Evolutionary conservation across 2,329 filamentous ascomycete genomes (phyloP), one percentile per base, ranked within the genome.

Genomic region (Aspergillus sp.): DNA sequence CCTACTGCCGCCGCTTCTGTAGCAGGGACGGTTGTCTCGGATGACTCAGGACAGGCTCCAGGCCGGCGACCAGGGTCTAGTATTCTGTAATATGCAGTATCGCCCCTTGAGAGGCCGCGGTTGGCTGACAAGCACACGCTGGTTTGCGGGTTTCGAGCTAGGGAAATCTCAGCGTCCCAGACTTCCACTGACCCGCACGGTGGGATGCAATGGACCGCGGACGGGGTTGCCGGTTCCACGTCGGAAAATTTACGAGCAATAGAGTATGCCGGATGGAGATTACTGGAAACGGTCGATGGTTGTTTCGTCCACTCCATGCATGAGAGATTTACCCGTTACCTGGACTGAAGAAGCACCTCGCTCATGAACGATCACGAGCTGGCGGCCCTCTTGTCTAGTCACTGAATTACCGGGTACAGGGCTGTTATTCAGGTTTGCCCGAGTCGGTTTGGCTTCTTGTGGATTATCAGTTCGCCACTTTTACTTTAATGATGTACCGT

Each of bases 201-300:
- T 62, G 63, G 60, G 56, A 62, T 64, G 59, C 63, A 60, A 66
- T 68, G 58, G 53, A 36, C 32, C 32, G 32, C 32, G 32, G 59
- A 62, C 61, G 65, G 59, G 63, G 52, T 51, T 58, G 58, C 59
- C 60, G 50, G 62, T 57, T 67, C 66, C 65, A 71, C 65, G 66
- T 66, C 67, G 65, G 65, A 69, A 64, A 68, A 41, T 70, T 68
- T 67, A 66, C 61, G 49, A 59, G 61, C 60, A 61, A 59, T 57
- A 48, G 62, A 56, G 38, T 38, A 23, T 50, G 53, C 41, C 30
- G 36, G 23, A 27, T 57, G 51, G 56, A 27, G 42, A 57, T 51
- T 56, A 41, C 25, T 57, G 15, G 41, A 48, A 61, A 59, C 56
- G 50, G 56, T 44, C 32, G 51, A 48, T 27, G 51, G 48, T 49